Base-by-base conservation (phyloP, 2,329 filamentous ascomycete species). In the Xylariaceae sp. region DNA sequence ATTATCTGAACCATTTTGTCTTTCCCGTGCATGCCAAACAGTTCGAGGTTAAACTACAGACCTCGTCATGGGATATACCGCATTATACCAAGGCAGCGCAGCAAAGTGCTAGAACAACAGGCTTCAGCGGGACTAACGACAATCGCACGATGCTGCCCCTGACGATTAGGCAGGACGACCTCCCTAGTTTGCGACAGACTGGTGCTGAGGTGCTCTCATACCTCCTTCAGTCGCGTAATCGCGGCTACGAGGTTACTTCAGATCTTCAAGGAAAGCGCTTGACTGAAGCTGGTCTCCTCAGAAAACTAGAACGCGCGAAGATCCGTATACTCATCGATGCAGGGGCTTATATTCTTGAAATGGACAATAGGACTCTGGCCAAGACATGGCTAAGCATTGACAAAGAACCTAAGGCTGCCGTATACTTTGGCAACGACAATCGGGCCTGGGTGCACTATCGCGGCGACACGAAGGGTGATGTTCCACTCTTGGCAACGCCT, bases 111-210 rank as follows among this genome's bases (percentile, higher is more conserved):
- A 29, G 54, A 39, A 59, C 54, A 3, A 48, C 81, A 0, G 87
- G 86, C 0, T 90, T 91, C 64, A 86, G 82, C 7, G 86, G 86
- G 0, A 89, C 86, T 0, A 88, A 87, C 41, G 86, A 89, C 63
- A 83, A 80, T 15, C 72, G 77, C 36, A 69, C 68, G 0, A 72
- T 86, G 43, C 67, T 89, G 0, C 86, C 86, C 0, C 65, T 83
- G 10, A 81, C 75, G 0, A 81, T 89, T 15, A 64, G 71, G 9
- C 84, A 89, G 49, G 67, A 79, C 0, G 84, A 89, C 53, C 73
- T 89, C 0, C 68, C 73, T 0, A 65, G 71, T 0, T 71, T 87
- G 0, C 61, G 67, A 0, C 80, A 86, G 37, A 87, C 84, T 0
- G 87, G 83, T 50, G 83, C 84, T 0, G 76, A 84, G 44, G 84